Conservation (phyloP, 306 rosid species). For the Cucurbita pepo region DNA sequence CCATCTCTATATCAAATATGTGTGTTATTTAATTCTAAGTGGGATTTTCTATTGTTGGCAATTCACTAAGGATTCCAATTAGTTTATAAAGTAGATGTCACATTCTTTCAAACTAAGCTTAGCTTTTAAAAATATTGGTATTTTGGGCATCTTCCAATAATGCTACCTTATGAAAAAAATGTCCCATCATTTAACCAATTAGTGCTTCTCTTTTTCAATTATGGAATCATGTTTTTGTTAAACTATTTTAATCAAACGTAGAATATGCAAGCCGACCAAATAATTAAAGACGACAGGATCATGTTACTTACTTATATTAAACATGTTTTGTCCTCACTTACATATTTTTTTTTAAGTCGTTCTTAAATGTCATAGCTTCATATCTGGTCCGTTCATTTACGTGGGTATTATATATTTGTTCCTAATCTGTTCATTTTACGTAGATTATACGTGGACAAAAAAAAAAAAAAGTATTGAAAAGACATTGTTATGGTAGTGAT, state of each 20-base stretch:
- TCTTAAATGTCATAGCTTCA: too few species aligned
- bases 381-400: too few species aligned
- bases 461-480: too few species aligned
- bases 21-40: constrained; percentile 28
- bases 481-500: too few species aligned
- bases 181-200: too few species aligned
- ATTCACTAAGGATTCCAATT: constrained; percentile 45
- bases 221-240: background rate
- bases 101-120: constrained; percentile 22
- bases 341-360: too few species aligned
- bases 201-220: background rate
- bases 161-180: background rate
- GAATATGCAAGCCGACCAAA: background rate
- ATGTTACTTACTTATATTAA: too few species aligned
- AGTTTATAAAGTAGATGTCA: constrained; percentile 32
- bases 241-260: background rate
- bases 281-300: background rate
- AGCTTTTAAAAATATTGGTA: constrained; percentile 36
- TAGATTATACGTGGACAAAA: too few species aligned
- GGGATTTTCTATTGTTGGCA: constrained; percentile 61
- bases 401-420: too few species aligned
- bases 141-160: constrained; percentile 47
- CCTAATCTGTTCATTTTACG: too few species aligned
- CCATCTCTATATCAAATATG: constrained; percentile 1
- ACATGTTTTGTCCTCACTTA: too few species aligned